phyloP scores from a whole-genome alignment of 106 monocot genomes.

The Triglochin maritima region DNA sequence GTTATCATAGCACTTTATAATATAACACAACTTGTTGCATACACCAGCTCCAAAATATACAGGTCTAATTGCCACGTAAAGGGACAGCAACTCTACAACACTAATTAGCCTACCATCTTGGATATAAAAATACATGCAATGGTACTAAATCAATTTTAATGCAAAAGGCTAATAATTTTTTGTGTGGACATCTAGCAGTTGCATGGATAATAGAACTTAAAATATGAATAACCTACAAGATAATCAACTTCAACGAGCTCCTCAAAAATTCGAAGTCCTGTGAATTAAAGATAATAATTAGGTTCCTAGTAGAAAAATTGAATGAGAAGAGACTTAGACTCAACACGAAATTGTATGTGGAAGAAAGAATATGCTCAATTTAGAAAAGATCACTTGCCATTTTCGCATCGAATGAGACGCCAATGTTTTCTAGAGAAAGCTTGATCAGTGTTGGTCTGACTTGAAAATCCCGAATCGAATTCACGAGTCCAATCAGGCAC shows the following conservation, averaged over 20 bases:
- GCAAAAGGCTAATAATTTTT: not conserved
- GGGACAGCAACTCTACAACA: too few species aligned
- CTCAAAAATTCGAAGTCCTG: conserved; percentile 97
- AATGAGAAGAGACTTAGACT: too few species aligned
- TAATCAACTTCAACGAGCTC: conserved; percentile 89
- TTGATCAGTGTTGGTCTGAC: conserved; percentile 40
- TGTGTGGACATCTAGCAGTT: not conserved
- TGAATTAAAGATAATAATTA: conserved; percentile 5
- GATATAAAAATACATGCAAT: too few species aligned
- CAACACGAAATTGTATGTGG: too few species aligned
- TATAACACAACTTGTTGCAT: too few species aligned
- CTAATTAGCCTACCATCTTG: too few species aligned
- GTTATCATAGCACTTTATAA: too few species aligned
- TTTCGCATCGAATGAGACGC: conserved; percentile 91
- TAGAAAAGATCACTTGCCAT: conserved; percentile 49
- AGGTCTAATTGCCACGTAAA: too few species aligned
- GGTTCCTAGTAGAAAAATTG: too few species aligned
- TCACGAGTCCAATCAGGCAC: conserved; percentile 90
- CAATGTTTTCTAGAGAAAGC: conserved; percentile 81
- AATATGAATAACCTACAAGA: conserved; percentile 52
- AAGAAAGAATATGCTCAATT: too few species aligned
- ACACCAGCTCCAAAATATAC: too few species aligned
- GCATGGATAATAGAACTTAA: not conserved
- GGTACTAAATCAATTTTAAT: too few species aligned
- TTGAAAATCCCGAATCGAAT: conserved; percentile 37